Evolutionary conservation across 2,329 filamentous ascomycete genomes (phyloP).

Genomic region (Penicillium decumbens): DNA sequence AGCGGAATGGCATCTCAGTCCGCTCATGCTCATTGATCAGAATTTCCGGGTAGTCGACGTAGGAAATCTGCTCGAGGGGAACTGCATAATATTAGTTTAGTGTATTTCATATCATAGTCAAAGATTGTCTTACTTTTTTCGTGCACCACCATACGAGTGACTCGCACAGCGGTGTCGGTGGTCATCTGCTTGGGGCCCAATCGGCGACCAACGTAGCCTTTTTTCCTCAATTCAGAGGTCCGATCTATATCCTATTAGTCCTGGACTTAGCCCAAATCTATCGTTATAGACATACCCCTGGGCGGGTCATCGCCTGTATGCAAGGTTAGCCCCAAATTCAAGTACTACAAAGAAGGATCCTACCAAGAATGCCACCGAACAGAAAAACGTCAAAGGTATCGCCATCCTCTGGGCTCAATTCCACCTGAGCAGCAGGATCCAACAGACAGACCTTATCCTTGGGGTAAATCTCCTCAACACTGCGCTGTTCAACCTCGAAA

Average conservation of each 20-base stretch:
- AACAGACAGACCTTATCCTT: slow-evolving; percentile 80
- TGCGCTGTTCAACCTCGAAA: slow-evolving; percentile 67
- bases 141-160: slow-evolving; percentile 84
- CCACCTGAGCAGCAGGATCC: slow-evolving; percentile 76
- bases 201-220: slow-evolving; percentile 82
- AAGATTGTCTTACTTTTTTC: slow-evolving; percentile 58
- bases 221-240: slow-evolving; percentile 90
- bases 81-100: slow-evolving; percentile 47
- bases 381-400: slow-evolving; percentile 83
- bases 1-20: slow-evolving; percentile 97
- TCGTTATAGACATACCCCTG: slow-evolving; percentile 59
- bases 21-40: slow-evolving; percentile 87
- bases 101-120: background rate
- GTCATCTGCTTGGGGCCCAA: slow-evolving; percentile 96
- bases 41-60: slow-evolving; percentile 84
- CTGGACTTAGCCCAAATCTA: background rate
- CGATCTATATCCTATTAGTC: slow-evolving; percentile 58
- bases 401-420: slow-evolving; percentile 78
- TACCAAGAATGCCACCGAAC: slow-evolving; percentile 92
- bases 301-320: slow-evolving; percentile 81
- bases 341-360: slow-evolving; percentile 11
- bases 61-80: slow-evolving; percentile 71
- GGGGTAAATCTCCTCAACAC: slow-evolving; percentile 76
- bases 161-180: slow-evolving; percentile 91
- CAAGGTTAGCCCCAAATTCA: background rate